Base-by-base conservation (phyloP, 208 protist genomes). In the Phytomonas sp. region DNA sequence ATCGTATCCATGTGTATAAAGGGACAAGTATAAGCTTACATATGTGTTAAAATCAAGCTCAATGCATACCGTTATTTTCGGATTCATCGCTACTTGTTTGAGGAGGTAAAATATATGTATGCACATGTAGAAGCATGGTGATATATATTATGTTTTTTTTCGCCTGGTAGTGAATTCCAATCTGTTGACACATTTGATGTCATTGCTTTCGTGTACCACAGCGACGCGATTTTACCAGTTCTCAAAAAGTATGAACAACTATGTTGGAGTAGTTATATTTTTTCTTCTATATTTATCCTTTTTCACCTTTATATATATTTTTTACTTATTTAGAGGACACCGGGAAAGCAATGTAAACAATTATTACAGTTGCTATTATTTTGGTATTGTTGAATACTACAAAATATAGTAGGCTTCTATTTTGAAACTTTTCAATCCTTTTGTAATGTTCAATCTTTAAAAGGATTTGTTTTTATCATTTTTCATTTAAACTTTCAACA, bases 141-240 rank as follows among this genome's bases (percentile, higher is more conserved):
- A 40, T 71, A 13, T 67, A 40, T 72, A 46, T 68, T 11, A 70
- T 8, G 70, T 2, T 67, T 68, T 72, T 68, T 30, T 31, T 5
- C 26, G 2, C 1, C 8, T 70, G n/a, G 0, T 36, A 26, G 33
- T 46, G 13, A 46, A 46, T 46, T 46, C 1, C 2, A 46, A 46
- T 46, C 15, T 46, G 36, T 20, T 46, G 13, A 15, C 15, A 2
- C 11, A 17, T 46, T 46, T 46, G 40, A 46, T 46, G 11, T 17
- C 40, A 46, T 46, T 46, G 4, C 40, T 17, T 46, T 46, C 40
- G 13, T 46, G 2, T 46, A 20, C 40, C 15, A 46, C 40, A 46
- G 40, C 15, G 6, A 20, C 40, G 40, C 7, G 7, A 46, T 46
- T 46, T 46, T 46, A 46, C 15, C 15, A 4, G 7, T 46, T 46